Evolutionary conservation across 257 asterid species (phyloP).

Genomic region (Euphrasia confusa): DNA sequence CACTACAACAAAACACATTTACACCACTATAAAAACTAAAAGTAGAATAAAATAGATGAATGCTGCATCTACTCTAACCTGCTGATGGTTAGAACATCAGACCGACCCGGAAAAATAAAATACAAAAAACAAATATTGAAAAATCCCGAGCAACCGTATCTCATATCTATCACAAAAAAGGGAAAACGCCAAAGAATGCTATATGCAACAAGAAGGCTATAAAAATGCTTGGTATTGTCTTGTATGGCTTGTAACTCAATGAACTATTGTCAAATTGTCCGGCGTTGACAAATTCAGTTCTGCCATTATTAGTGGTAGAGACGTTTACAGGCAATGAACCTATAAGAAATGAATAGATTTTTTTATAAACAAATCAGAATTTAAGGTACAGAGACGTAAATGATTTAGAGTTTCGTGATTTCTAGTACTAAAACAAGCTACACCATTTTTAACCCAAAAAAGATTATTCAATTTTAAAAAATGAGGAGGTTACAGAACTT

Average conservation of each 20-base stretch:
- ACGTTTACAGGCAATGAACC: slow-evolving; percentile 77
- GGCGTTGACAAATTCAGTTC: slow-evolving; percentile 65
- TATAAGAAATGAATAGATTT: slow-evolving; percentile 19
- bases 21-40: background rate
- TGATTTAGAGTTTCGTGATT: background rate
- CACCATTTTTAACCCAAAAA: background rate
- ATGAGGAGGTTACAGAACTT: slow-evolving; percentile 32
- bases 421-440: background rate
- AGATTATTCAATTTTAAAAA: background rate
- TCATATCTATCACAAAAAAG: slow-evolving; percentile 41
- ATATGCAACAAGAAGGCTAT: slow-evolving; percentile 41
- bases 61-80: slow-evolving; percentile 26
- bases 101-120: background rate
- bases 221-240: slow-evolving; percentile 20
- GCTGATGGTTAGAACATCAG: slow-evolving; percentile 20
- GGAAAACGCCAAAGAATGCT: slow-evolving; percentile 32
- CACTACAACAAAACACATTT: background rate
- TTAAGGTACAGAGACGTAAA: background rate
- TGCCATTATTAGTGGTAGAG: slow-evolving; percentile 56
- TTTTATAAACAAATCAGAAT: background rate
- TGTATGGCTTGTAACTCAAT: slow-evolving; percentile 19
- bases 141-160: slow-evolving; percentile 6
- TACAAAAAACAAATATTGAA: background rate
- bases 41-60: slow-evolving; percentile 1
- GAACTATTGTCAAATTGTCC: slow-evolving; percentile 48